Base-by-base conservation (phyloP, 768 basidiomycete species). In the Tylopilus subfusipes region DNA sequence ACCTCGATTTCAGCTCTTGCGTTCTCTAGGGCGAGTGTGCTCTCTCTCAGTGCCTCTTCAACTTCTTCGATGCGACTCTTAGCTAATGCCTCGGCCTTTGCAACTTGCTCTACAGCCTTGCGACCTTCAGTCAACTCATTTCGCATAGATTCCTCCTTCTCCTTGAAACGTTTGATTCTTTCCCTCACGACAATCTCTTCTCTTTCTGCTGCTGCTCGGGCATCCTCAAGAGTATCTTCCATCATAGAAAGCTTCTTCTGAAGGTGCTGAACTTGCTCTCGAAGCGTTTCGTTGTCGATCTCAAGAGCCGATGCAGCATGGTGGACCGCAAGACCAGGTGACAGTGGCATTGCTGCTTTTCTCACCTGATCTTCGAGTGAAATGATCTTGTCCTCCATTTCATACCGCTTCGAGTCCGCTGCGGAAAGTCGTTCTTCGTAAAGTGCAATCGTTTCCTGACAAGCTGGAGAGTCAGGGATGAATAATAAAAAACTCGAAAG, bases 271-370 rank as follows among this genome's bases (percentile, higher is more conserved):
- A 93, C 79, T 68, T 99, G 95, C 27, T 95, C 94, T 16, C 81
- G 84, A 13, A 98, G 81, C 14, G 83, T 86, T 68, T 98, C 94
- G 63, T 98, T 98, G 70, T 99, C 95, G 58, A 99, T 98, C 65
- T 93, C 84, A 3, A 85, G 81, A 0, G 94, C 95, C 10, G 91
- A 85, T 5, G 82, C 72, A 5, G 81, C 76, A 25, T 75, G 73
- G 8, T 71, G 72, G 2, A 74, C 67, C 10, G 65, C 58, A 5
- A 73, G 66, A 34, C 67, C 54, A 33, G 78, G 68, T 45, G 76
- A 72, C 18, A 65, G 63, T 24, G 72, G 68, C 46, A 57, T 62
- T 13, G 68, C 54, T 14, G 60, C 59, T 22, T 68, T 68, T 55
- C 69, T 65, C 9, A 73, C 68, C 56, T 79, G 76, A 27, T 79